Evolutionary conservation across 805 yeast genomes (phyloP).

Genomic region (Komagataella mondaviorum): DNA sequence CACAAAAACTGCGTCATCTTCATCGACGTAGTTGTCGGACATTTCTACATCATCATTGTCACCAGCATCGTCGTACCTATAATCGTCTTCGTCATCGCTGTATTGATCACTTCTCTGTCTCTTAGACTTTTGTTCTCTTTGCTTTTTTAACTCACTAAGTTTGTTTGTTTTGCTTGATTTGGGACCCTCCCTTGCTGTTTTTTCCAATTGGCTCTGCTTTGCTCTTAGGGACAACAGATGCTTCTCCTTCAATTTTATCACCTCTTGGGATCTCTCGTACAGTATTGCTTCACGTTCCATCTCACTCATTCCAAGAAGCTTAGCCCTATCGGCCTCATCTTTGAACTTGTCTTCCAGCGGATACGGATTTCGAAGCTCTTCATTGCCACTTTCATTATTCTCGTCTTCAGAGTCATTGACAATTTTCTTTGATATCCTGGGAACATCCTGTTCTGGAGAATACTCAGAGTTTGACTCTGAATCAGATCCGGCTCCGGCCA

Average conservation of each 20-base stretch:
- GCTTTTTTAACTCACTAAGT: slow-evolving; percentile 20
- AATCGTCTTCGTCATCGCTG: slow-evolving; percentile 23
- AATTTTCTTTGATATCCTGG: slow-evolving; percentile 11
- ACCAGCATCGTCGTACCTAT: slow-evolving; percentile 21
- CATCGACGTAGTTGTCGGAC: slow-evolving; percentile 26
- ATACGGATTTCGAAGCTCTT: slow-evolving; percentile 53
- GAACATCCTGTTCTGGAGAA: slow-evolving; percentile 16
- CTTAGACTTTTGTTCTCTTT: slow-evolving; percentile 20
- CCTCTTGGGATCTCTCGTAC: slow-evolving; percentile 85
- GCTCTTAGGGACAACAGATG: slow-evolving; percentile 75
- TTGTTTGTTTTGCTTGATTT: slow-evolving; percentile 17
- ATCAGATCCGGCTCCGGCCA: slow-evolving; percentile 70
- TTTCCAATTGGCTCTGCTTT: slow-evolving; percentile 33
- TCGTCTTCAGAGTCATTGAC: slow-evolving; percentile 14
- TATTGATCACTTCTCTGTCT: slow-evolving; percentile 10
- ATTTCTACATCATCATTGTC: slow-evolving; percentile 25
- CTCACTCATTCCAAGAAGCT: slow-evolving; percentile 68
- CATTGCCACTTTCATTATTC: slow-evolving; percentile 22
- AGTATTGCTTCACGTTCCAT: slow-evolving; percentile 83
- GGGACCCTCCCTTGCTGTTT: slow-evolving; percentile 14
- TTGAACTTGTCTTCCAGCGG: slow-evolving; percentile 89
- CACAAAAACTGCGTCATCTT: slow-evolving; percentile 25
- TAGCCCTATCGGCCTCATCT: slow-evolving; percentile 62
- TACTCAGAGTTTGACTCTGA: slow-evolving; percentile 24
- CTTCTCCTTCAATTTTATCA: slow-evolving; percentile 80